phyloP scores from a whole-genome alignment of 306 rosid genomes.

The Betula pendula region DNA sequence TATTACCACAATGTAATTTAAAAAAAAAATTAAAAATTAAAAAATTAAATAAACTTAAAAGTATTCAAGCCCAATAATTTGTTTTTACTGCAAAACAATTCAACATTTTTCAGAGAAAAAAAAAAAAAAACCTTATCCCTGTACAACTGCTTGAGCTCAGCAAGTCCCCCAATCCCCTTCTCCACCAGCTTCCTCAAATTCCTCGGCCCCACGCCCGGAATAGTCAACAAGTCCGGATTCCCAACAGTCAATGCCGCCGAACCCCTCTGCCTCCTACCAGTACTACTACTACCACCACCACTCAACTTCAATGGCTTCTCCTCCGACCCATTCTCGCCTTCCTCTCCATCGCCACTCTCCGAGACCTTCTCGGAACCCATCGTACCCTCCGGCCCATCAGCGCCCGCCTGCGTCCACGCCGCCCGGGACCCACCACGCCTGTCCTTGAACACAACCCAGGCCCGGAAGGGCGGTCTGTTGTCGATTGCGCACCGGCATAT shows the following conservation, averaged over 20 bases:
- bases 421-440: constrained; percentile 30
- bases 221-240: constrained; percentile 86
- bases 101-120: background rate
- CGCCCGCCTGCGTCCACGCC: constrained; percentile 42
- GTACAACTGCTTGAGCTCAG: constrained; percentile 82
- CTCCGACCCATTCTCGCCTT: constrained; percentile 23
- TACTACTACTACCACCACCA: background rate
- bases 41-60: too few species aligned
- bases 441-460: constrained; percentile 48
- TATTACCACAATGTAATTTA: background rate
- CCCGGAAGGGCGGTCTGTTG: constrained; percentile 27
- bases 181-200: constrained; percentile 79
- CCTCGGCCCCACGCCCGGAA: constrained; percentile 94
- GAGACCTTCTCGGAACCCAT: constrained; percentile 19
- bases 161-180: constrained; percentile 87
- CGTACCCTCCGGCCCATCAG: constrained; percentile 33
- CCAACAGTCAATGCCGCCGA: constrained; percentile 31
- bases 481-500: constrained; percentile 36
- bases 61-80: background rate
- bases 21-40: background rate
- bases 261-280: constrained; percentile 54
- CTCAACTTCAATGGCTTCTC: constrained; percentile 39
- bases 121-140: constrained; percentile 69
- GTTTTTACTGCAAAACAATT: background rate
- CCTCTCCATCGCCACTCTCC: constrained; percentile 23